A percentile compares a stretch with the other conserved stretches of the same genome.
phyloP scores from a whole-genome alignment of 257 asterid genomes.

The Pogostemon cablin region DNA sequence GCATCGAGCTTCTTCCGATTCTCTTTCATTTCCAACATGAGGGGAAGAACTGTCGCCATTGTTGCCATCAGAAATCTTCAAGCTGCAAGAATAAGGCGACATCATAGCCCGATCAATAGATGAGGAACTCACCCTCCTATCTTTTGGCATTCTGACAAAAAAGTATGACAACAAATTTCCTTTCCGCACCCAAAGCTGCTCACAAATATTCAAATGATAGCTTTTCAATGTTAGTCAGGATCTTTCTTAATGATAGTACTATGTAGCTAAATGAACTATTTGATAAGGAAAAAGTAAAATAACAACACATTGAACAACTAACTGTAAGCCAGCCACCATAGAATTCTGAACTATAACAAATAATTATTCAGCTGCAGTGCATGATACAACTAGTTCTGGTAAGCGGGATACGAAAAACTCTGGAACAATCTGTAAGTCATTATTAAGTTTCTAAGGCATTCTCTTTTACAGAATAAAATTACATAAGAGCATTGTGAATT shows the following conservation, averaged over 20 bases:
- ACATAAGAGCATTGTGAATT: too few species aligned
- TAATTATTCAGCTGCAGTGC: not conserved
- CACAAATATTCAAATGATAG: constrained; percentile 30
- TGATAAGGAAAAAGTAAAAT: not conserved
- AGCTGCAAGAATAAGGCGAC: constrained; percentile 63
- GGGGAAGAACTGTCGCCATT: constrained; percentile 34
- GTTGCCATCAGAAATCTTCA: constrained; percentile 38
- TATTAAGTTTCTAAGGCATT: not conserved
- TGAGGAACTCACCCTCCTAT: constrained; percentile 51
- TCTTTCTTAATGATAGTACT: not conserved
- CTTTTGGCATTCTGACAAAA: constrained; percentile 70
- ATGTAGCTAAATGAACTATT: not conserved
- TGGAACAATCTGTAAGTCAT: not conserved
- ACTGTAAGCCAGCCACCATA: not conserved
- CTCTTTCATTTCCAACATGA: constrained; percentile 47
- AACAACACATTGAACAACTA: not conserved
- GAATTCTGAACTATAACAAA: constrained; percentile 4
- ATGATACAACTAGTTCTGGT: not conserved
- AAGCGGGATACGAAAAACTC: not conserved
- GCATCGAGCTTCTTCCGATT: constrained; percentile 78
- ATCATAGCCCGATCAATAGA: constrained; percentile 54
- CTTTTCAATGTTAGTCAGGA: constrained; percentile 18
- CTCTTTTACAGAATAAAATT: not conserved
- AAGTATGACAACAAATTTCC: constrained; percentile 23
- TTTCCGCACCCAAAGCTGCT: constrained; percentile 40